Conservation (phyloP, 257 asterid genomes). For the Oldenlandia corymbosa region DNA sequence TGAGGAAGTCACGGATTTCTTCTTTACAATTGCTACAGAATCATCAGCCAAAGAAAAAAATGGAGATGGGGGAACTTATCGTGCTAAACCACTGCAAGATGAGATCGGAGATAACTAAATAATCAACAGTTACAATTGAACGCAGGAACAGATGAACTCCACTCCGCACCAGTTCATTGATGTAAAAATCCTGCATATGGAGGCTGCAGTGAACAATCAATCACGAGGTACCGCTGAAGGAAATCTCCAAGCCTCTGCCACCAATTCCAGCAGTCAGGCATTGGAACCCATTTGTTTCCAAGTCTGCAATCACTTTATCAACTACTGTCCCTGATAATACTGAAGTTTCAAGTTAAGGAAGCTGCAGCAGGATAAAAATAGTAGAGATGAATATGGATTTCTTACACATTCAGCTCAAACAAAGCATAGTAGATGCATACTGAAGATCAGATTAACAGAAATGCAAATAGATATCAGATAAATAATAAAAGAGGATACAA, state of each 20-base stretch:
- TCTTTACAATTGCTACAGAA: not conserved
- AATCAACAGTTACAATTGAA: constrained; percentile 1
- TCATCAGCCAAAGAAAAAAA: not conserved
- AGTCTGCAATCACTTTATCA: constrained; percentile 61
- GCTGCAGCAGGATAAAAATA: not conserved
- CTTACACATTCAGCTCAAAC: not conserved
- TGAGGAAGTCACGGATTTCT: not conserved
- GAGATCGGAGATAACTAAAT: no score
- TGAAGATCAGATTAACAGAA: not conserved
- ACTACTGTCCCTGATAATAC: constrained; percentile 79
- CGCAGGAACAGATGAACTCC: not conserved
- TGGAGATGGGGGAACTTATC: not conserved
- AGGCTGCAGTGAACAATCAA: constrained; percentile 7
- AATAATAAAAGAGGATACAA: constrained; percentile 57
- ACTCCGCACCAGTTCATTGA: constrained; percentile 15
- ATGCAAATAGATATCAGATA: not conserved
- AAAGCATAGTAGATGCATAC: not conserved
- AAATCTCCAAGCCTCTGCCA: constrained; percentile 75
- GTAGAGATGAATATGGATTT: not conserved
- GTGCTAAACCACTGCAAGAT: not conserved
- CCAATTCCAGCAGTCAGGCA: constrained; percentile 89
- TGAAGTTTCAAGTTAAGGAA: constrained; percentile 50
- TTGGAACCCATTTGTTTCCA: constrained; percentile 74
- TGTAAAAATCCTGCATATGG: constrained; percentile 21
- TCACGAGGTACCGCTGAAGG: constrained; percentile 54